phyloP scores from a whole-genome alignment of 2,329 filamentous ascomycete genomes.

The Endocalyx cinctus region DNA sequence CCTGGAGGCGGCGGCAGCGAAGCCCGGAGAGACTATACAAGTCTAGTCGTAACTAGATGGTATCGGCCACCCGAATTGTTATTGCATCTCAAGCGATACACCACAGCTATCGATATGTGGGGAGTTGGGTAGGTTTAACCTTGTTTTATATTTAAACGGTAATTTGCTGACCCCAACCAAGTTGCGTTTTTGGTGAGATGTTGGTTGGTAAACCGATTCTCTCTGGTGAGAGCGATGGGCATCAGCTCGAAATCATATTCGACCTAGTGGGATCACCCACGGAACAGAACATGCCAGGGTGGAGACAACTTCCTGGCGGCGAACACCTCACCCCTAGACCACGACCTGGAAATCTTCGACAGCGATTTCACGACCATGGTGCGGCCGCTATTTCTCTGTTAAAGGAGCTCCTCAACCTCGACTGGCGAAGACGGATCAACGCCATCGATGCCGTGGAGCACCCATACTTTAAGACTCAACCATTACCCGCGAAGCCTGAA shows the following conservation, averaged over 20 bases:
- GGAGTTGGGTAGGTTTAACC: constrained; percentile 72
- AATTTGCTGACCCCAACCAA: constrained; percentile 30
- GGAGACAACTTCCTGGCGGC: constrained; percentile 75
- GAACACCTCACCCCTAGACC: constrained; percentile 65
- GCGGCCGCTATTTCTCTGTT: constrained; percentile 73
- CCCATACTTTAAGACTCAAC: constrained; percentile 78
- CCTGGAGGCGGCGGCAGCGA: constrained; percentile 77
- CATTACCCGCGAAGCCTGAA: constrained; percentile 73
- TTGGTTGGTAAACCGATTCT: constrained; percentile 89
- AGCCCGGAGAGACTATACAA: constrained; percentile 86
- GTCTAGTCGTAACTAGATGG: constrained; percentile 95
- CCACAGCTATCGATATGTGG: constrained; percentile 98
- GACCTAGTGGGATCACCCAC: constrained; percentile 86
- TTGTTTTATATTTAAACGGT: background rate
- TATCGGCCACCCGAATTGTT: constrained; percentile 92
- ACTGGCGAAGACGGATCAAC: constrained; percentile 86
- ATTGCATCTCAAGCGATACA: constrained; percentile 83
- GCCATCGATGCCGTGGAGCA: constrained; percentile 91
- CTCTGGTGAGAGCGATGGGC: constrained; percentile 78
- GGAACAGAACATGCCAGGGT: constrained; percentile 89
- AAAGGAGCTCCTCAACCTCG: constrained; percentile 76
- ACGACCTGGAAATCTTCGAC: constrained; percentile 60
- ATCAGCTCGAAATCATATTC: constrained; percentile 93
- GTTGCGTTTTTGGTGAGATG: constrained; percentile 99
- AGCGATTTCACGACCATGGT: constrained; percentile 70